Base-by-base conservation (phyloP, 768 basidiomycete species). In the Tylopilus sp. region DNA sequence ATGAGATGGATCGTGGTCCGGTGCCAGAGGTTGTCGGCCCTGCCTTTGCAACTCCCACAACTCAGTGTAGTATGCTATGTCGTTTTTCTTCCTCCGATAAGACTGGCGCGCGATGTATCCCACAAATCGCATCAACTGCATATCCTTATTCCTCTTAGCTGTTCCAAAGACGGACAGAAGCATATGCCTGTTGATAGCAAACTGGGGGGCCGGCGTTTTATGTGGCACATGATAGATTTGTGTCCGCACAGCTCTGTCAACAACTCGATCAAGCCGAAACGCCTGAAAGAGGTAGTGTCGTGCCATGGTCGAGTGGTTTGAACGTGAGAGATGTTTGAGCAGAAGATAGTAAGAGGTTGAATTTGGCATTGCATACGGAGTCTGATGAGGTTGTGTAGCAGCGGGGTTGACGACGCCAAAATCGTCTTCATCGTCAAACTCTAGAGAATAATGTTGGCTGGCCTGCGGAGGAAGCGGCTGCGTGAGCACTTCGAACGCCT, bases 401-500 rank as follows among this genome's bases (percentile, higher is more conserved):
- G 78, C 68, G 26, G 74, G 60, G 46, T 78, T 75, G 28, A 67
- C 60, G 34, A 69, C 61, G 11, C 66, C 79, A 56, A 78, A 82
- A 60, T 83, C 83, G 33, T 86, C 52, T 45, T 90, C 83, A 21
- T 86, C 85, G 41, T 87, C 85, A 64, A 84, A 86, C 13, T 81
- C 76, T 7, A 77, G 71, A 55, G 79, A 75, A 50, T 76, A 71
- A 58, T 76, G 73, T 36, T 58, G 53, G 63, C 76, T 71, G 44
- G 68, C 74, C 38, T 78, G 74, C 53, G 72, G 68, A 12, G 86
- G 83, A 26, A 90, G 74, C 16, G 87, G 87, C 44, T 83, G 77
- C 0, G 89, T 89, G 53, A 91, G 80, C 26, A 87, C 83, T 59
- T 92, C 90, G 62, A 91, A 92, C 2, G 85, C 78, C 61, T 83